These are phyloP conservation scores for Eucalyptus erythrocorys DNA, from an alignment of 345 rosid species.

Conservation along the genomic window DNA sequence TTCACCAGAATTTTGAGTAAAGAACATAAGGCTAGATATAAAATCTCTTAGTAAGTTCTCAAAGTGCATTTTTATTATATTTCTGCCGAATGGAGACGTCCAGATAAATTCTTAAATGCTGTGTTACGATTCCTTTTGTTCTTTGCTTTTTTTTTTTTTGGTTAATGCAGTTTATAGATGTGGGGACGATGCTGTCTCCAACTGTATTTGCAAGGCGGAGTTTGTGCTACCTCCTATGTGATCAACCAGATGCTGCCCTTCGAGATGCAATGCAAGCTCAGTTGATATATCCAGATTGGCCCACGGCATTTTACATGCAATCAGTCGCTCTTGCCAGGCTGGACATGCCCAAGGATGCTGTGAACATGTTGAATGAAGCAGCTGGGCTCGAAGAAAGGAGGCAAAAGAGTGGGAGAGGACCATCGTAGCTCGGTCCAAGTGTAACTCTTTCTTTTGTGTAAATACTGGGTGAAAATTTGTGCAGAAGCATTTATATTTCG, in stretches of 20 bases:
- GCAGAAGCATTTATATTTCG: background rate
- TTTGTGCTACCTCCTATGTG: conserved; percentile 75
- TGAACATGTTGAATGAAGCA: conserved; percentile 95
- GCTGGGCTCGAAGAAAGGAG: conserved; percentile 79
- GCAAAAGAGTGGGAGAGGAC: conserved; percentile 54
- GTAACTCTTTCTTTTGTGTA: background rate
- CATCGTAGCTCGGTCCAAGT: conserved; percentile 4
- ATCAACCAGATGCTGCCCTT: conserved; percentile 84
- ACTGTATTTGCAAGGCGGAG: conserved; percentile 92
- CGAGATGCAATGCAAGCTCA: conserved; percentile 99
- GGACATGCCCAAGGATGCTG: conserved; percentile 87
- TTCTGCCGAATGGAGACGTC: background rate
- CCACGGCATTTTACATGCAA: conserved; percentile 94
- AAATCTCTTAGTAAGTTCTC: background rate
- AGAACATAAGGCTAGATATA: background rate
- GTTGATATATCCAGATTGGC: conserved; percentile 78
- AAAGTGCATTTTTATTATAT: background rate
- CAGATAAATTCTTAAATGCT: background rate
- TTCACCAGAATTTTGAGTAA: background rate
- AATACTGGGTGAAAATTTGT: background rate
- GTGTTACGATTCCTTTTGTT: background rate
- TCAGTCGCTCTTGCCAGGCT: conserved; percentile 93
- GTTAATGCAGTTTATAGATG: conserved; percentile 64
- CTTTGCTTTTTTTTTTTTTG: background rate
- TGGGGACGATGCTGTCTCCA: conserved; percentile 82